These are phyloP conservation scores for Apiospora saccharicola DNA, from an alignment of 2,329 filamentous ascomycete genomes.

Conservation along the genomic window DNA sequence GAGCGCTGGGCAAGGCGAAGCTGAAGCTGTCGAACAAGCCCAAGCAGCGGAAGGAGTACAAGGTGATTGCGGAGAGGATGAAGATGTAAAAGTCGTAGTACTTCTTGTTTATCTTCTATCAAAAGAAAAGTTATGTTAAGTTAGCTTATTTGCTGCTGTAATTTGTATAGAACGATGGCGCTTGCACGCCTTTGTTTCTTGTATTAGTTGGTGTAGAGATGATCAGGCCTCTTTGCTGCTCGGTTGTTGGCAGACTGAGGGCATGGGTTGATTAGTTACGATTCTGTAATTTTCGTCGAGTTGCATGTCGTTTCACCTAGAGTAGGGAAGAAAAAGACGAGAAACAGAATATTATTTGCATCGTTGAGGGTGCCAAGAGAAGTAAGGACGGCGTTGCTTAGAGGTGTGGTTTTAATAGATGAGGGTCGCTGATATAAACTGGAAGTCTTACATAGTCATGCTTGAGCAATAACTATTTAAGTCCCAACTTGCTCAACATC, in stretches of 20 bases:
- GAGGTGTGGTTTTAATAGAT: not conserved
- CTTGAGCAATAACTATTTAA: not conserved
- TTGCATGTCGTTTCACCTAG: not conserved
- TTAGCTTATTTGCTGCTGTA: not conserved
- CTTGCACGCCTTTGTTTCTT: not conserved
- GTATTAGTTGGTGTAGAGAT: not conserved
- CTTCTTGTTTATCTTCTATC: not conserved
- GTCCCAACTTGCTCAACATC: not conserved
- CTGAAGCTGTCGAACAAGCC: conserved; percentile 62
- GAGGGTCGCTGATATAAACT: not conserved
- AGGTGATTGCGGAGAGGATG: conserved; percentile 77
- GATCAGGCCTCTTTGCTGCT: not conserved
- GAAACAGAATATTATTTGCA: not conserved
- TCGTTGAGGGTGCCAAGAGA: not conserved
- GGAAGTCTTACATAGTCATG: not conserved
- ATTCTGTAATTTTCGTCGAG: not conserved
- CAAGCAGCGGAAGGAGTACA: conserved; percentile 90
- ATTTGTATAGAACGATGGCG: conserved; percentile 1
- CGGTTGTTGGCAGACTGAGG: not conserved
- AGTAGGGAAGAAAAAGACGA: not conserved
- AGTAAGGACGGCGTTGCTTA: not conserved
- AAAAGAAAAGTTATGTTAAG: not conserved
- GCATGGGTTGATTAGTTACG: not conserved
- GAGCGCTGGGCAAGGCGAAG: conserved; percentile 68
- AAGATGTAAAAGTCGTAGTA: conserved; percentile 39